phyloP scores from a whole-genome alignment of 345 rosid species.

The Luvunga scandens region DNA sequence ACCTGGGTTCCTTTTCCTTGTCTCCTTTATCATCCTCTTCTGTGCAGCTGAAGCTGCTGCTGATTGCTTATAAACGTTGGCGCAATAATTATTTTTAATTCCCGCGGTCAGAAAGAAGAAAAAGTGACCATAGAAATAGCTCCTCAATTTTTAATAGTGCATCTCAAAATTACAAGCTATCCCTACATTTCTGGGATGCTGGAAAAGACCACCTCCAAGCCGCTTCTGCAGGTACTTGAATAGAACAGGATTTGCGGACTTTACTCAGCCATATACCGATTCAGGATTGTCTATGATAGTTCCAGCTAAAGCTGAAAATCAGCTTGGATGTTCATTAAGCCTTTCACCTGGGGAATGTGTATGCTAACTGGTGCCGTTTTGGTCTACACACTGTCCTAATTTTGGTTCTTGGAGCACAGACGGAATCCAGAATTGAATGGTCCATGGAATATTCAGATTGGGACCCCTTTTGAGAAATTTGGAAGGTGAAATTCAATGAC shows the following conservation, averaged over 20 bases:
- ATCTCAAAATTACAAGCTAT: conserved; percentile 22
- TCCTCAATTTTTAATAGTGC: conserved; percentile 21
- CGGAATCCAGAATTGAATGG: conserved; percentile 40
- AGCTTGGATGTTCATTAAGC: conserved; percentile 44
- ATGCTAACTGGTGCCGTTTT: conserved; percentile 34
- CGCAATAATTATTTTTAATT: conserved; percentile 33
- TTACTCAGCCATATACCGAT: conserved; percentile 50
- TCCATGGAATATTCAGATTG: conserved; percentile 32
- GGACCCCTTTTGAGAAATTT: conserved; percentile 38
- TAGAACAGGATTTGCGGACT: conserved; percentile 35
- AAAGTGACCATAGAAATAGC: conserved; percentile 43
- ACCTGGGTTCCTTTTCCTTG: no score
- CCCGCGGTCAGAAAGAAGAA: conserved; percentile 36
- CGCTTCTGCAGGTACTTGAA: conserved; percentile 38
- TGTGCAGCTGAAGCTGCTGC: no score
- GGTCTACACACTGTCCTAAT: conserved; percentile 39
- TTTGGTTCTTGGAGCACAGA: conserved; percentile 47
- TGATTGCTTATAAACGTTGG: conserved; percentile 29
- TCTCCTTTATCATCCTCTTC: no score
- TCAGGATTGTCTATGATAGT: conserved; percentile 55
- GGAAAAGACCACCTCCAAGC: conserved; percentile 26
- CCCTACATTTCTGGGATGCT: conserved; percentile 30
- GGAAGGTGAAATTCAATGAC: conserved; percentile 23
- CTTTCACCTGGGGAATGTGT: conserved; percentile 55
- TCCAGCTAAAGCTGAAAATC: conserved; percentile 22